These are phyloP conservation scores for Candida dajiaensis DNA, from an alignment of 805 yeast genomes.

Conservation along the genomic window DNA sequence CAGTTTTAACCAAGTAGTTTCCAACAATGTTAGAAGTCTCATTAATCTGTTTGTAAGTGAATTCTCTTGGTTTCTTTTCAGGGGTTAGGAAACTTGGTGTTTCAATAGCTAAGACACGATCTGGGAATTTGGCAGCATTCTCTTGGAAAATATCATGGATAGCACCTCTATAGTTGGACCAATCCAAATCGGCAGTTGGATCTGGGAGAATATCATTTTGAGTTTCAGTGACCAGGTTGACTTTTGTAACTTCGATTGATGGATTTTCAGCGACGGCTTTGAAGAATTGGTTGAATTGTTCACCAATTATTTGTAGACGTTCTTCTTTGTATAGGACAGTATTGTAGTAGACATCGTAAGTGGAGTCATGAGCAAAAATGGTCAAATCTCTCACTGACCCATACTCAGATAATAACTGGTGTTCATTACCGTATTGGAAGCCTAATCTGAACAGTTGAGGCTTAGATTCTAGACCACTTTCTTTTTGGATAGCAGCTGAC, in stretches of 20 bases:
- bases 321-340: conserved; percentile 64
- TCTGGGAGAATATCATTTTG: conserved; percentile 69
- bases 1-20: conserved; percentile 74
- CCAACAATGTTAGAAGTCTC: conserved; percentile 93
- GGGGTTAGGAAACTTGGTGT: conserved; percentile 63
- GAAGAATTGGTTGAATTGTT: conserved; percentile 61
- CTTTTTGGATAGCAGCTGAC: conserved; percentile 41
- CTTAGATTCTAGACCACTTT: conserved; percentile 45
- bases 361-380: conserved; percentile 35
- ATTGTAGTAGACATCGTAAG: conserved; percentile 58
- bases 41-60: conserved; percentile 82
- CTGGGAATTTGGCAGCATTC: conserved; percentile 82
- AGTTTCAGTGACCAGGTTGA: conserved; percentile 61
- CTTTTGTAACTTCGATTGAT: conserved; percentile 44
- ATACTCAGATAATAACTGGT: conserved; percentile 23
- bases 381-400: conserved; percentile 66
- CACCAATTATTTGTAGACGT: conserved; percentile 63
- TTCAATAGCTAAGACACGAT: conserved; percentile 87
- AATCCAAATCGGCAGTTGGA: conserved; percentile 81
- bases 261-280: conserved; percentile 32
- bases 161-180: conserved; percentile 90
- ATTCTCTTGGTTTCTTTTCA: conserved; percentile 53
- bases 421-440: conserved; percentile 39
- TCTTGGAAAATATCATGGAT: conserved; percentile 92
- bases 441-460: conserved; percentile 60